Base-by-base conservation (phyloP, 345 rosid genomes). In the Odontarrhena argentea region DNA sequence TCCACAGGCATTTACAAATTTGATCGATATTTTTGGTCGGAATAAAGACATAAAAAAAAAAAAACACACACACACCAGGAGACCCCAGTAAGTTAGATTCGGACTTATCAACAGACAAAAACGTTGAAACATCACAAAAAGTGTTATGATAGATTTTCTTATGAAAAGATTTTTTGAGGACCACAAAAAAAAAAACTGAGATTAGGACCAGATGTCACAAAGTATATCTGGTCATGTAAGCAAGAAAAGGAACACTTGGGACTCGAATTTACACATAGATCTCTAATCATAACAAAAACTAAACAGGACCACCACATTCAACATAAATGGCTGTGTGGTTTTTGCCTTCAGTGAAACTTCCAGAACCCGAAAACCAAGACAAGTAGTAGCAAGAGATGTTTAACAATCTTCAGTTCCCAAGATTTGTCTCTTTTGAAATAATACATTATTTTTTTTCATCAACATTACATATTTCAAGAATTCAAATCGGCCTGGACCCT, bases 151-250 rank as follows among this genome's bases (percentile, higher is more conserved):
- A 73, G 67, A 65, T 73, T 73, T 58, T 44, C 62, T 58, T 34
- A 65, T 14, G 14, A 66, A 66, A 66, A 50, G 71, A 65, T 73
- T 65, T 59, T 59, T 59, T 59, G 28, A 73, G 76, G 76, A 73
- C 76, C 76, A 59, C 76, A 48, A 24, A 8, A 15, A 18, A 18
- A 18, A n/a, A n/a, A n/a, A n/a, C 14, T 22, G 30, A 63, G 58
- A 51, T 58, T 58, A 50, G 71, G 76, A 73, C 76, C 67, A 66
- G 71, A 59, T 65, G 71, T 65, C 60, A 66, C 71, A 59, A 49
- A 60, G 60, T 60, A 73, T 66, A 73, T 73, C 77, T 73, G 72
- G 72, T 73, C 77, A 45, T 73, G 77, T 60, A 73, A 65, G 67
- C 50, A 65, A 59, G 37, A 73, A 45, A 50, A 57, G 76, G 13